Evolutionary conservation across 768 basidiomycete species (phyloP), one percentile per base, ranked within the genome.

Genomic region (Trichaptum fuscoviolaceum): DNA sequence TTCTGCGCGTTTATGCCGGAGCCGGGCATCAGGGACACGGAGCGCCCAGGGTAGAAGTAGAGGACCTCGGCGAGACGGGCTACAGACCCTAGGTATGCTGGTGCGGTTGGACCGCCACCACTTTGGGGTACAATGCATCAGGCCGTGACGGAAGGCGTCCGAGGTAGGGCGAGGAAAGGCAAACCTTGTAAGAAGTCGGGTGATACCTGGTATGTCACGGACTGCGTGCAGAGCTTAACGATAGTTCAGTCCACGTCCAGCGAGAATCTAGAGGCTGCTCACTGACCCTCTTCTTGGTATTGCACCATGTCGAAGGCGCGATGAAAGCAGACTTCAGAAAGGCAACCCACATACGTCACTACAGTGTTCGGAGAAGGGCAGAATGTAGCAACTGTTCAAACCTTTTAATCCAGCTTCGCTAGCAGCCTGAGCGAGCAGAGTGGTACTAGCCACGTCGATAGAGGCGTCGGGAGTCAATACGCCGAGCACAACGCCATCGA

Each of bases 141-240:
- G 57, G n/a, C n/a, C n/a, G n/a, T n/a, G n/a, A 58, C 25, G 57
- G 20, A 24, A 35, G 20, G 35, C 42, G 24, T 63, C 17, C 20
- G 64, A 63, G 35, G 59, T 24, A 52, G 27, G 9, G 30, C 8
- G 30, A 30, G 8, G 30, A 30, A 30, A 3, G 30, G 61, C 71
- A 30, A 72, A 88, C 92, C 92, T 93, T 15, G 93, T 93, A 63
- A 94, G 74, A 67, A 95, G 83, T 27, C 93, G 85, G n/a, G 87
- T 87, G 62, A 94, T 81, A 1, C 89, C 88, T 27, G 80, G 78
- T 34, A 92, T 85, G 25, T 76, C 15, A 24, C 76, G 59, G 79
- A 79, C n/a, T 90, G 77, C 61, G 84, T 81, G 25, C 74, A 74
- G n/a, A 24, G 60, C 26, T 85, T 69, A 8, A 83, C 84, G 86